These are phyloP conservation scores for Stipa capillata DNA, from an alignment of 176 grass and related monocot genomes.

Conservation along the genomic window DNA sequence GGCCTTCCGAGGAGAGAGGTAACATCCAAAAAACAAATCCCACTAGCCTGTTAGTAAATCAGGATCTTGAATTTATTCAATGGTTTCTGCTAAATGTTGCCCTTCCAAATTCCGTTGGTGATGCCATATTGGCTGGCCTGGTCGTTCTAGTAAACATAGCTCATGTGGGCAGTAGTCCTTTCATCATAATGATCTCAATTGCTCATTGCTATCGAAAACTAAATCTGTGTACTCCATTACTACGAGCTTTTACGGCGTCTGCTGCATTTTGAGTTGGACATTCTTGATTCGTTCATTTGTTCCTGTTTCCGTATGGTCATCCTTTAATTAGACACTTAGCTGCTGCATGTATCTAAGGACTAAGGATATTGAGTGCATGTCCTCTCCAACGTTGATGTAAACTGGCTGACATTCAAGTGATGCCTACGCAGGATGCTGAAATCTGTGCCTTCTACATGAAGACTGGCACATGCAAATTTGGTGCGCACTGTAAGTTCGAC, in stretches of 20 bases:
- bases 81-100: neutral
- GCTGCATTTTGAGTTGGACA: neutral
- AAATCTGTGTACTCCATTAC: neutral
- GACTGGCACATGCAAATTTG: slow-evolving; percentile 74
- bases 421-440: slow-evolving; percentile 54
- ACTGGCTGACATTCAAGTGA: neutral
- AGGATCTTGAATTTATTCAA: neutral
- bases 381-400: neutral
- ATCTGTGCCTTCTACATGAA: slow-evolving; percentile 80
- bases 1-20: slow-evolving; percentile 96
- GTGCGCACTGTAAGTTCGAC: slow-evolving; percentile 66
- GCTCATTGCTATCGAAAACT: neutral
- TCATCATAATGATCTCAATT: neutral
- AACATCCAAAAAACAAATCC: neutral
- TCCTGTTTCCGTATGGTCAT: slow-evolving; percentile 5
- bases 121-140: no score
- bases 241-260: neutral
- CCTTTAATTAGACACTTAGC: no score
- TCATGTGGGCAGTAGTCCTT: neutral
- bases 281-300: neutral
- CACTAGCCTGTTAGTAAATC: neutral
- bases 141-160: no score
- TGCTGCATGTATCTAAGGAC: no score
- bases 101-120: neutral
- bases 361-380: no score